Evolutionary conservation across 2,329 filamentous ascomycete genomes (phyloP).

Genomic region (Penicillium italicum): DNA sequence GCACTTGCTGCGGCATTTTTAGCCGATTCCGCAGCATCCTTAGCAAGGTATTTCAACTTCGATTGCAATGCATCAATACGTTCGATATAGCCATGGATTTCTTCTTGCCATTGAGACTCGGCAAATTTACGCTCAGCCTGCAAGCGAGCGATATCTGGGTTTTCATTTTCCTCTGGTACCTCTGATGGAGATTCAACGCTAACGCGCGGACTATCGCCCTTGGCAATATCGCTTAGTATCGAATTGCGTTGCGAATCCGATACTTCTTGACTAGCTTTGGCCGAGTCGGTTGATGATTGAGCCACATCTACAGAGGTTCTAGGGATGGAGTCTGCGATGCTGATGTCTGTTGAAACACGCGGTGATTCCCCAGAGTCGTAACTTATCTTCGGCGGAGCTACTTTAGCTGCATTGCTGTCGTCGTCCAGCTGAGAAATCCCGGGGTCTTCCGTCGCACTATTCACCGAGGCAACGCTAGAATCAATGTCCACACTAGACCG

Average conservation of each 20-base stretch:
- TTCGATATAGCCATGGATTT: constrained; percentile 78
- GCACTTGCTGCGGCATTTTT: constrained; percentile 63
- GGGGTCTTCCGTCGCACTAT: constrained; percentile 23
- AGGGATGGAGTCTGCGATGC: constrained; percentile 12
- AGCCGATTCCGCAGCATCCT: constrained; percentile 72
- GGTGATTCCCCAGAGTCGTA: constrained; percentile 26
- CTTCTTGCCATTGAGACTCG: constrained; percentile 67
- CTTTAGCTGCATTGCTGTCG: constrained; percentile 8
- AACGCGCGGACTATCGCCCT: constrained; percentile 16
- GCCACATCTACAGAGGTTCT: constrained; percentile 11
- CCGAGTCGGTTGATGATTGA: constrained; percentile 1
- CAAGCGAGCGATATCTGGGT: constrained; percentile 48
- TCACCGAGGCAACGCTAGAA: constrained; percentile 21
- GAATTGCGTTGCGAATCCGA: constrained; percentile 2
- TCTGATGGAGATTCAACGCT: constrained; percentile 18
- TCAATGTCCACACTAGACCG: constrained; percentile 40
- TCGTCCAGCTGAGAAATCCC: constrained; percentile 12
- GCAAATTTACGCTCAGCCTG: constrained; percentile 50
- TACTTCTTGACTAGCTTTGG: constrained; percentile 8
- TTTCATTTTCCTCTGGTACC: constrained; percentile 31
- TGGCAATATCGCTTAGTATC: constrained; percentile 1
- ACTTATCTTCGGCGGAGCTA: constrained; percentile 24
- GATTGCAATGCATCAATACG: constrained; percentile 87
- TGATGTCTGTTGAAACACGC: constrained; percentile 29
- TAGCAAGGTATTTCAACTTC: constrained; percentile 83